Conservation (phyloP, 768 basidiomycete species). For the Termitomyces sp. region DNA sequence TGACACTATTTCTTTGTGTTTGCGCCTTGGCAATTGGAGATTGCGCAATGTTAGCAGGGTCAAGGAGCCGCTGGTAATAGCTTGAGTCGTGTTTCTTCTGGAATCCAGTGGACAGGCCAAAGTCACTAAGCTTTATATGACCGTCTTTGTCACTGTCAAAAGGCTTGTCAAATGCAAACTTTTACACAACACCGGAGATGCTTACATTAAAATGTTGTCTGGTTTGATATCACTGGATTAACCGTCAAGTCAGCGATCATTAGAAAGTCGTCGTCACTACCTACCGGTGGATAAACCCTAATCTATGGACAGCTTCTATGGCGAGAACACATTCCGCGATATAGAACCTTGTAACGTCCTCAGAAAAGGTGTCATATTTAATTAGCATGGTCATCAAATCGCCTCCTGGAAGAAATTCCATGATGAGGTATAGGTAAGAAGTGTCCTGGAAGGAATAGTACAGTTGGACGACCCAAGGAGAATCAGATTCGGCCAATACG, state of each 20-base stretch:
- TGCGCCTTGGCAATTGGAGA: slow-evolving; percentile 36
- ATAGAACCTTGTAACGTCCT: slow-evolving; percentile 97
- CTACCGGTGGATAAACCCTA: slow-evolving; percentile 96
- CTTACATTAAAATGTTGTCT: slow-evolving; percentile 75
- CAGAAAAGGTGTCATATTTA: slow-evolving; percentile 98
- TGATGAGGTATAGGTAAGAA: slow-evolving; percentile 89
- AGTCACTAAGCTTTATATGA: slow-evolving; percentile 97
- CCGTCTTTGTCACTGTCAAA: slow-evolving; percentile 74
- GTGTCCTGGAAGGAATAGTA: slow-evolving; percentile 99
- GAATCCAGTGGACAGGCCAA: slow-evolving; percentile 98
- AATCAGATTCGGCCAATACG: slow-evolving; percentile 92
- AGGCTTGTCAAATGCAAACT: neutral
- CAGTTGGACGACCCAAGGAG: slow-evolving; percentile 93
- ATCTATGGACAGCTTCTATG: slow-evolving; percentile 94
- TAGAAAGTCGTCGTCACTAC: slow-evolving; percentile 12
- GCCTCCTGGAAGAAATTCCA: slow-evolving; percentile 98
- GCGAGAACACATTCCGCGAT: slow-evolving; percentile 98
- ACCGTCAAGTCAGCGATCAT: neutral
- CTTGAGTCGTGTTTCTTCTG: slow-evolving; percentile 96
- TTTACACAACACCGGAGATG: slow-evolving; percentile 22
- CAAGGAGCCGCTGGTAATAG: slow-evolving; percentile 89
- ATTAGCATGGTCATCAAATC: slow-evolving; percentile 99
- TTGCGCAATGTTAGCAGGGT: slow-evolving; percentile 48
- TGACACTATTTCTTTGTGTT: slow-evolving; percentile 83
- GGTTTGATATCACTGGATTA: slow-evolving; percentile 90